A percentile compares a stretch with the other conserved stretches of the same genome.
Conservation (phyloP, 2,329 filamentous ascomycete genomes). For the Delphinella strobiligena region DNA sequence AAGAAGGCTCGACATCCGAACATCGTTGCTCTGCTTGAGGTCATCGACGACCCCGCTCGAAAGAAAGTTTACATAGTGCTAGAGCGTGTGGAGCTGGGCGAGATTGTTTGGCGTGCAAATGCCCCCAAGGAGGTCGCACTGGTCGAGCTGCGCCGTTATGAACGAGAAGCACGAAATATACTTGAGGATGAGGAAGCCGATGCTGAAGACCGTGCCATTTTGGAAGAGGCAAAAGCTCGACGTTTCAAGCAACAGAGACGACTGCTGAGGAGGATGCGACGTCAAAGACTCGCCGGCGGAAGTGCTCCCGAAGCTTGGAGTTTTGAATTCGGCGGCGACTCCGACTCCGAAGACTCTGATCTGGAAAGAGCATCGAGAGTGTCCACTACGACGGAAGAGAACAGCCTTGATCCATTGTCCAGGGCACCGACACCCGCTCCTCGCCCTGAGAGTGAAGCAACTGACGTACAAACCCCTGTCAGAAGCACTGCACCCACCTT, state of each 20-base stretch:
- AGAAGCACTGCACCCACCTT: slow-evolving; percentile 3
- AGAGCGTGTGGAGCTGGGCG: slow-evolving; percentile 86
- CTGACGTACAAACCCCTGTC: slow-evolving; percentile 8
- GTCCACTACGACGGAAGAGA: slow-evolving; percentile 18
- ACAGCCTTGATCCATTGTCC: slow-evolving; percentile 2
- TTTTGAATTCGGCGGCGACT: slow-evolving; percentile 61
- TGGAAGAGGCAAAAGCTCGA: slow-evolving; percentile 38
- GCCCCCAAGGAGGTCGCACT: slow-evolving; percentile 71
- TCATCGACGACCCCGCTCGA: slow-evolving; percentile 90
- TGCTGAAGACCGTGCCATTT: slow-evolving; percentile 33
- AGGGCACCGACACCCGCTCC: slow-evolving; percentile 5
- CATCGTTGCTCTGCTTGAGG: slow-evolving; percentile 86
- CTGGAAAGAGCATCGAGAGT: slow-evolving; percentile 24
- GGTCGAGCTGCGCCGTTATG: slow-evolving; percentile 69
- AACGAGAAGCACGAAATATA: slow-evolving; percentile 50
- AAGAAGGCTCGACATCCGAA: slow-evolving; percentile 98
- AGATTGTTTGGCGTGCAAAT: slow-evolving; percentile 88
- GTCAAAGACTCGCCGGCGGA: slow-evolving; percentile 15
- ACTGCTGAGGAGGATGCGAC: slow-evolving; percentile 24
- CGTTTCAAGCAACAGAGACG: slow-evolving; percentile 38
- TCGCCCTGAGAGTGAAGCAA: slow-evolving; percentile 2
- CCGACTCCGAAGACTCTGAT: slow-evolving; percentile 36
- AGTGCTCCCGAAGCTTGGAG: slow-evolving; percentile 62
- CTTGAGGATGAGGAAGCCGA: slow-evolving; percentile 29
- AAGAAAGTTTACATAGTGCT: slow-evolving; percentile 98